These are phyloP conservation scores for Coniochaeta sp. DNA, from an alignment of 2,329 filamentous ascomycete genomes.

Conservation along the genomic window DNA sequence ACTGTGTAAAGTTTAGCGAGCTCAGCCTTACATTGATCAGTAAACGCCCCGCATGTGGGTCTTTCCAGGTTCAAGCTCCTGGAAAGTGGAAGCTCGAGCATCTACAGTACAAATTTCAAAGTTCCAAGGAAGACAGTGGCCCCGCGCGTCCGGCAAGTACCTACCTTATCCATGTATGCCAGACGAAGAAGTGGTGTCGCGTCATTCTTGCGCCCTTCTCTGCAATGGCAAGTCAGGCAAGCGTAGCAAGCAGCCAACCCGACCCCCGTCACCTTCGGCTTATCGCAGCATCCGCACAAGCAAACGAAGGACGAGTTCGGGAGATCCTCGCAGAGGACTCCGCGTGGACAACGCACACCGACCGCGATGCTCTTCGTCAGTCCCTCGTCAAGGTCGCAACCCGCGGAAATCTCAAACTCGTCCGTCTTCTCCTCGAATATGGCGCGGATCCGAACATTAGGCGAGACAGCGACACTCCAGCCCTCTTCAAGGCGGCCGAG, in stretches of 20 bases:
- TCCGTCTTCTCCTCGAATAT: conserved; percentile 27
- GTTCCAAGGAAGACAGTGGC: background rate
- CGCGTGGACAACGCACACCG: conserved; percentile 23
- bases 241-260: conserved; percentile 28
- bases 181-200: background rate
- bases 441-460: conserved; percentile 28
- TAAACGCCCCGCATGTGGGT: background rate
- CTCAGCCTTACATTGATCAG: background rate
- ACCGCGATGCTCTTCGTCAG: conserved; percentile 28
- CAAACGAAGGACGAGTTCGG: conserved; percentile 27
- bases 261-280: conserved; percentile 28
- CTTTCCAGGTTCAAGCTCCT: background rate
- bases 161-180: background rate
- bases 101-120: no score
- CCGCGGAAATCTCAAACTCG: conserved; percentile 25
- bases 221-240: conserved; percentile 12
- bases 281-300: conserved; percentile 26
- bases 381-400: conserved; percentile 27
- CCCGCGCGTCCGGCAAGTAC: background rate
- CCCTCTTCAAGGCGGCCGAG: conserved; percentile 30
- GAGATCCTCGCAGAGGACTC: conserved; percentile 26
- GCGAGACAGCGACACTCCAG: conserved; percentile 25
- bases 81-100: background rate
- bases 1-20: background rate
- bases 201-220: background rate